phyloP scores from a whole-genome alignment of 208 protist genomes.

The Tritrichomonas foetus region DNA sequence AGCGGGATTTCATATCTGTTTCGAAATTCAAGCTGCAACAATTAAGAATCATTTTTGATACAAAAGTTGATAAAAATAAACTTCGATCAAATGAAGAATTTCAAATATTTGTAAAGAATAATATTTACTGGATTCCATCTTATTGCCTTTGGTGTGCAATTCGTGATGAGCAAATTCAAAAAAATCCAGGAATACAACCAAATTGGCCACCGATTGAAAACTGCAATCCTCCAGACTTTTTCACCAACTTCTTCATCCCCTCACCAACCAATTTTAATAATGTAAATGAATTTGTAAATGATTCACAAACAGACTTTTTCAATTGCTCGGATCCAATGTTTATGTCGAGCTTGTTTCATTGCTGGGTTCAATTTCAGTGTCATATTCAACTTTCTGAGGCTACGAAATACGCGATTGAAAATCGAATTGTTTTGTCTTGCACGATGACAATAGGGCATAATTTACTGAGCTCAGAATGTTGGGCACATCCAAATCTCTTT shows the following conservation, averaged over 20 bases:
- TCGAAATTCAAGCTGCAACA: not conserved
- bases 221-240: not conserved
- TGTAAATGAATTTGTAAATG: too few relatives aligned
- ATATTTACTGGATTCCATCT: not conserved
- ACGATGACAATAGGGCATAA: slow-evolving; percentile 7
- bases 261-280: too few relatives aligned
- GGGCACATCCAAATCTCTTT: not conserved
- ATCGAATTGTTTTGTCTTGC: not conserved
- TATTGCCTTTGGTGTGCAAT: not conserved
- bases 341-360: not conserved
- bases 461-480: not conserved
- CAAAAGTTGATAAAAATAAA: not conserved
- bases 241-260: too few relatives aligned
- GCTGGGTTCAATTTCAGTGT: slow-evolving; percentile 7
- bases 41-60: not conserved
- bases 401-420: not conserved
- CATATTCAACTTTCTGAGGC: not conserved
- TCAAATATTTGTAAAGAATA: not conserved
- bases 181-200: not conserved
- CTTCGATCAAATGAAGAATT: not conserved
- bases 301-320: not conserved
- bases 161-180: not conserved
- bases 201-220: not conserved
- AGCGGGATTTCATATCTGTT: not conserved
- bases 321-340: not conserved